Evolutionary conservation across 106 monocot species (phyloP).

Genomic region (Hemerocallis citrina): DNA sequence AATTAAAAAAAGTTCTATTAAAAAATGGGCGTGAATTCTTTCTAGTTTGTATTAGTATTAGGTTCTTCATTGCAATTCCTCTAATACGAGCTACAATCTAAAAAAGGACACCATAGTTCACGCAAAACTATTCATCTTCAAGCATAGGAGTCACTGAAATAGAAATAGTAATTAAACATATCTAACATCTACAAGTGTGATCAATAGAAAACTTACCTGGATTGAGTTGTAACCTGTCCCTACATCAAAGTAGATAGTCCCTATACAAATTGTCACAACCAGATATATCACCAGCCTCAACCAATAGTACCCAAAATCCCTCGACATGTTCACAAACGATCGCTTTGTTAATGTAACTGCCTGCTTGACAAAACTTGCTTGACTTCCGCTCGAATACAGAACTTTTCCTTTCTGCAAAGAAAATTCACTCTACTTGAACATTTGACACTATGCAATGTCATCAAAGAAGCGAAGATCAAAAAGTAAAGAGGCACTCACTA

Average conservation of each 20-base stretch:
- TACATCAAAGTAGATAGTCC: conserved; percentile 64
- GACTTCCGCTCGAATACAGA: conserved; percentile 68
- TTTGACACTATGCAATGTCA: background rate
- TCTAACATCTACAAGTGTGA: no score
- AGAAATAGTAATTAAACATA: no score
- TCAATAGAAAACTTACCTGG: conserved; percentile 42
- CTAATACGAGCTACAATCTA: no score
- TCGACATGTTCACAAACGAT: conserved; percentile 67
- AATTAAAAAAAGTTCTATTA: no score
- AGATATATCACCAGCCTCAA: conserved; percentile 66
- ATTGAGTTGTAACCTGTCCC: conserved; percentile 74
- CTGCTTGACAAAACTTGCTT: conserved; percentile 81
- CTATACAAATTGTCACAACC: conserved; percentile 63
- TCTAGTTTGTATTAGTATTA: no score
- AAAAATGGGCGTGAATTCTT: no score
- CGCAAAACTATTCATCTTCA: no score
- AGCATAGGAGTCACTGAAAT: no score
- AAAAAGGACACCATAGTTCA: no score
- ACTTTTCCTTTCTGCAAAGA: conserved; percentile 76
- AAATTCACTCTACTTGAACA: background rate
- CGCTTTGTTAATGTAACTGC: conserved; percentile 45
- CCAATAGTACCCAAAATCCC: conserved; percentile 85
- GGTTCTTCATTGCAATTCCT: no score
- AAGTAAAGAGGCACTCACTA: conserved; percentile 51
- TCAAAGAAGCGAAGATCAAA: background rate